phyloP scores from a whole-genome alignment of 2,329 filamentous ascomycete genomes.

The Coniochaeta sp. region DNA sequence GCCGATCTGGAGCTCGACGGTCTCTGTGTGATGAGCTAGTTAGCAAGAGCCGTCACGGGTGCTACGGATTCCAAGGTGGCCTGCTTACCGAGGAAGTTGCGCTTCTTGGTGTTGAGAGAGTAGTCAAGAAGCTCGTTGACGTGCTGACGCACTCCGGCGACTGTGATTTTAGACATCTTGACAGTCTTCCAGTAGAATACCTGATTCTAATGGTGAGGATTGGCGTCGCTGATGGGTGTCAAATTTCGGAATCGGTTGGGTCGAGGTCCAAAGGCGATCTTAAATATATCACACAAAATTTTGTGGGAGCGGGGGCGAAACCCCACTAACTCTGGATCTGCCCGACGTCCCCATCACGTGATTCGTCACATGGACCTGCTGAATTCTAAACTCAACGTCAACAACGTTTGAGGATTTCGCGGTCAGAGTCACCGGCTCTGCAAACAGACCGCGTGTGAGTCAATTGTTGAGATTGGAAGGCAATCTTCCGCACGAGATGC shows the following conservation, averaged over 20 bases:
- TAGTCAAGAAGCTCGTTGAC: slow-evolving; percentile 92
- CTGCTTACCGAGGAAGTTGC: slow-evolving; percentile 78
- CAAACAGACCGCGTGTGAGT: neutral
- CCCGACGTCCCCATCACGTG: neutral
- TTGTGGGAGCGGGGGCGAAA: neutral
- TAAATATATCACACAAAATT: neutral
- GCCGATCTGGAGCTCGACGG: slow-evolving; percentile 75
- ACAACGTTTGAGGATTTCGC: neutral
- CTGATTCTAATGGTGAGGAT: slow-evolving; percentile 66
- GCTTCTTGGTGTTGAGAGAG: slow-evolving; percentile 87
- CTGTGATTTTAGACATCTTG: slow-evolving; percentile 81
- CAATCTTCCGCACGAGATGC: neutral
- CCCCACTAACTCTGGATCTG: neutral
- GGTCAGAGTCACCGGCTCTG: neutral
- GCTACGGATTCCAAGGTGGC: neutral
- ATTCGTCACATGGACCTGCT: neutral
- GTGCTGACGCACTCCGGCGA: slow-evolving; percentile 90
- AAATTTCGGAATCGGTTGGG: neutral
- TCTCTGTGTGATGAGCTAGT: slow-evolving; percentile 36
- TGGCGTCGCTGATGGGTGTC: slow-evolving; percentile 24
- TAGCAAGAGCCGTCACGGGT: neutral
- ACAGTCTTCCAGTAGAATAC: slow-evolving; percentile 79
- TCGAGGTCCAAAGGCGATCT: neutral
- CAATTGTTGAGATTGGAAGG: neutral
- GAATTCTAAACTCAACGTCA: neutral